Evolutionary conservation across 345 rosid species (phyloP).

Genomic region (Fremontodendron californicum): DNA sequence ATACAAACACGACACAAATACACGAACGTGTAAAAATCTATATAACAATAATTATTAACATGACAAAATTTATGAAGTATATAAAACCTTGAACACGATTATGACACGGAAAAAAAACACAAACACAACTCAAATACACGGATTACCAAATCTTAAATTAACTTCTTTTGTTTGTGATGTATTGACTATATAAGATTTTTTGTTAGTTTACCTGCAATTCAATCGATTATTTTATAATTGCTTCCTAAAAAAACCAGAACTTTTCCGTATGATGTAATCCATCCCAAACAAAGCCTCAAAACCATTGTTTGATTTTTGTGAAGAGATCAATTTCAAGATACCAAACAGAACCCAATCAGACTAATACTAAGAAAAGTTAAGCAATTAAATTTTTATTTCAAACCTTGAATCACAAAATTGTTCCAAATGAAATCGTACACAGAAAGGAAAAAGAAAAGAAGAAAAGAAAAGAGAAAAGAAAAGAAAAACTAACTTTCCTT

Average conservation of each 20-base stretch:
- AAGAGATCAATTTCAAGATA: background rate
- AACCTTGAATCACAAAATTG: background rate
- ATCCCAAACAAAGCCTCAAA: background rate
- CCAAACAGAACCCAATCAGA: background rate
- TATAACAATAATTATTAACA: no score
- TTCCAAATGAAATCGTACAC: background rate
- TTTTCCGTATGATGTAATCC: background rate
- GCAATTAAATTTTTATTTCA: background rate
- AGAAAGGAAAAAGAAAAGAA: conserved; percentile 24
- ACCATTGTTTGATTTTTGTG: background rate
- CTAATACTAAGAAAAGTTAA: background rate
- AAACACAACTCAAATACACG: no score
- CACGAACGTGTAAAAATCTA: no score
- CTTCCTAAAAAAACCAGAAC: background rate
- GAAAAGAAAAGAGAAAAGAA: background rate
- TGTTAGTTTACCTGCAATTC: background rate
- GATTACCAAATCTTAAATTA: no score
- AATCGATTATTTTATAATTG: background rate
- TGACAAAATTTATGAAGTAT: no score
- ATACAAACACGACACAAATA: no score
- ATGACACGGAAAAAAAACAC: no score
- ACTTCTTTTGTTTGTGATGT: no score
- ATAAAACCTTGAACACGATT: no score
- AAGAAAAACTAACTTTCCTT: conserved; percentile 24
- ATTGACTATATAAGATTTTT: no score